Evolutionary conservation across 306 rosid genomes (phyloP), one percentile per base, ranked within the genome.

Genomic region (Cicer bijugum): DNA sequence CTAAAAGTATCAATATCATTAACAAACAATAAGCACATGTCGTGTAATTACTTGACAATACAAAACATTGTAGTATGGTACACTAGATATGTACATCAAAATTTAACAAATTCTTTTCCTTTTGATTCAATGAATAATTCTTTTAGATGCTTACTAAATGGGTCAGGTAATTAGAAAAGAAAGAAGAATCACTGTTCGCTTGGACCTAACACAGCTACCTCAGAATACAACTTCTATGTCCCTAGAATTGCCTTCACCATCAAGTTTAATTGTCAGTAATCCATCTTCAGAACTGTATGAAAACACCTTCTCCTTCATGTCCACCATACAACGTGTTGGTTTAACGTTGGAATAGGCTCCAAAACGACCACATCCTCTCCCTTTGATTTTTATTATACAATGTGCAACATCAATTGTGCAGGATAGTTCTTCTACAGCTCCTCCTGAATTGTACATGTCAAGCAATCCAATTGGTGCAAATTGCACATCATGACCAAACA

Each of bases 401-500:
- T 73, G 67, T 56, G 80, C 58, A 59, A 17, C 47, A 56, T 85
- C 78, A 80, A 50, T 37, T 48, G 62, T 60, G 75, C 75, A 80
- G 33, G 81, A 69, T 59, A 87, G 8, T 4, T 84, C 76, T 68
- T 91, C 92, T 5, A 87, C 70, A n/a, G 91, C 95, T 72, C 95
- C 95, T 75, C 97, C 97, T 45, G 91, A 87, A 80, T 89, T 91
- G 84, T 82, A 91, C 94, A 87, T 85, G 78, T 87, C 89, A 61
- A 91, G 86, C 78, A 75, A 77, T 53, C 97, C 94, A 67, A 91
- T 66, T 40, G 97, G 88, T 39, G 94, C 82, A 72, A 89, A 82
- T 28, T 53, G 75, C 23, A 82, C 53, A 9, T 50, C 86, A 17
- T 83, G 42, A 65, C 83, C 77, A 47, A 82, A 84, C 44, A 76